Conservation (phyloP, 2,329 filamentous ascomycete genomes). For the Ophiostoma australiae region DNA sequence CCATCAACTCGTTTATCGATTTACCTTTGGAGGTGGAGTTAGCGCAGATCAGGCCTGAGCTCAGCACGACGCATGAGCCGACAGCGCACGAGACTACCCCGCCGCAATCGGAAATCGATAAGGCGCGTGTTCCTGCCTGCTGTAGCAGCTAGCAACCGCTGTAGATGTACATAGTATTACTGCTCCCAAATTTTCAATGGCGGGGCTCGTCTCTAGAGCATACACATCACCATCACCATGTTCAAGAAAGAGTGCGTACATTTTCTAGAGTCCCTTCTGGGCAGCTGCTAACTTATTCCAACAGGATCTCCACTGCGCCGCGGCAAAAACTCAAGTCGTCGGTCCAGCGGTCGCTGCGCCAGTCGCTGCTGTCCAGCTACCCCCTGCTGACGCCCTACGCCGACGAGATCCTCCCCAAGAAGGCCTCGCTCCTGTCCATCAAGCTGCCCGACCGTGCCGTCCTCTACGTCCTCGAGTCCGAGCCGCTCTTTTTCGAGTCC, state of each 20-base stretch:
- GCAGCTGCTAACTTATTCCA: background rate
- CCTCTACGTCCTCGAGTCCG: conserved; percentile 74
- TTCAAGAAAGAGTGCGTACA: conserved; percentile 81
- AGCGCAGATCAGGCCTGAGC: background rate
- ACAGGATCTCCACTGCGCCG: conserved; percentile 2
- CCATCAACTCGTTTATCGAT: background rate
- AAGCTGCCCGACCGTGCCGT: conserved; percentile 89
- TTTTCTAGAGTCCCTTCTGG: conserved; percentile 22
- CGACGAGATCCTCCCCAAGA: conserved; percentile 93
- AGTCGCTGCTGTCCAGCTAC: conserved; percentile 76
- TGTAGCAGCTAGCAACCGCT: conserved; percentile 4
- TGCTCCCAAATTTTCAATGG: conserved; percentile 18
- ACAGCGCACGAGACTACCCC: conserved; percentile 18
- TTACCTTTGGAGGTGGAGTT: background rate
- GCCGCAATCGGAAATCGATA: conserved; percentile 21
- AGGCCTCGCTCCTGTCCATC: conserved; percentile 80
- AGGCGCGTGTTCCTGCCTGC: conserved; percentile 6
- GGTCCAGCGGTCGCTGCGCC: conserved; percentile 71
- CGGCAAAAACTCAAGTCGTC: conserved; percentile 18
- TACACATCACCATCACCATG: conserved; percentile 46
- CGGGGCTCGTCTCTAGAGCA: conserved; percentile 18
- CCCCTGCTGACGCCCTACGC: conserved; percentile 81
- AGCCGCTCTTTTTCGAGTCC: conserved; percentile 88
- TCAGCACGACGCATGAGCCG: background rate
- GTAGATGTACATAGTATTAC: background rate